Evolutionary conservation across 192 early-diverging fungal genomes (phyloP), one percentile per base, ranked within the genome.

Genomic region (Coemansia sp.): DNA sequence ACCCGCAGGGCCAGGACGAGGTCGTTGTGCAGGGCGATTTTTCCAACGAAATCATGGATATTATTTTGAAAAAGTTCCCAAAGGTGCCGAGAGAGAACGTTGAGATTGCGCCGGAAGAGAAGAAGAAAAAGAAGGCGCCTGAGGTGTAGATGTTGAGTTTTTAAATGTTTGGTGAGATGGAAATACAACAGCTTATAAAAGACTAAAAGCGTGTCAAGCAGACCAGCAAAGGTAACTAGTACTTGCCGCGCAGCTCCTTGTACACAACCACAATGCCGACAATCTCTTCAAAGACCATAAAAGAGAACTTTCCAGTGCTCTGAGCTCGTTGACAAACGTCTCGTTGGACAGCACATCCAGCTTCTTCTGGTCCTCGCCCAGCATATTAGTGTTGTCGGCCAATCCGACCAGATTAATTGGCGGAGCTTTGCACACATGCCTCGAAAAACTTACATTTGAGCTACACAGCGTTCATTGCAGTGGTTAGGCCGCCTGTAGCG

Each of bases 11-110:
- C 66, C 78, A 69, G 52, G 96, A 98, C 53, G 97, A 99, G 73
- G 95, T 99, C 77, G 90, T 97, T 23, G 91, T 99, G 7, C 96
- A 98, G 70, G 97, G 97, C 62, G 97, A 99, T 68, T 87, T 95
- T 54, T 85, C 88, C 20, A 87, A 98, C 54, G 96, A 98, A 66
- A 86, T 99, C 48, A 82, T 83, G 56, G 92, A 93, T 10, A 74
- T 96, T 29, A 92, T 98, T 68, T 59, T 86, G 45, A 84, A 87
- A 74, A 88, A 86, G 32, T 94, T 88, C 85, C 82, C 87, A 14
- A 54, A 86, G 27, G 77, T 93, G 4, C 89, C 90, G 16, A 82
- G 83, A 50, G 89, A 90, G 22, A 91, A 91, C 65, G 86, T 93
- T 52, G 92, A 92, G 54, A 67, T 84, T 32, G 82, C 87, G 16